Evolutionary conservation across 305 asterid species (phyloP), one percentile per base, ranked within the genome.

Genomic region (Fraxinus baroniana): DNA sequence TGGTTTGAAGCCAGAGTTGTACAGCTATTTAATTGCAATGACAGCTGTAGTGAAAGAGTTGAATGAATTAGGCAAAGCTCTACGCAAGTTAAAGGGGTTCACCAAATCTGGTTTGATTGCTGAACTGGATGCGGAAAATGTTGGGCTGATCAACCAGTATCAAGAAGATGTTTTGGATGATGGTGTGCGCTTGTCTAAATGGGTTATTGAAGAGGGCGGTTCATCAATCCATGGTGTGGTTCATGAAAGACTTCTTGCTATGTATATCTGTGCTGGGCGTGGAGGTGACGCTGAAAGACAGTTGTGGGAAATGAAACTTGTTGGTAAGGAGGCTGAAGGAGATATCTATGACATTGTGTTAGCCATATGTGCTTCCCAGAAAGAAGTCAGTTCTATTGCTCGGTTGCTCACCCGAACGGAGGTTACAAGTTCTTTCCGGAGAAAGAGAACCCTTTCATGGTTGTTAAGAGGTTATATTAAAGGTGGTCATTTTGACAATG

Each of bases 1-100:
- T 44, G 94, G 94, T 2, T 76, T 96, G 76, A 94, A 93, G 86
- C 98, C 98, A 3, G 99, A 94, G 83, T 87, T 88, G 17, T 96
- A 94, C 88, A 94, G 99, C 89, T 94, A 94, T 78, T 82, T 96
- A 79, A 91, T 96, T 33, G 99, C 98, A 62, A 96, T 96, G 99
- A 91, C 98, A 17, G 97, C 97, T 24, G 91, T 96, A 17, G 97
- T 94, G 71, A 96, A 94, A 85, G 98, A 96, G 87, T 92, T 96
- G 66, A 93, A 94, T 39, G 98, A 93, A 88, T 85, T 96, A 24
- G 97, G 94, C n/a, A 96, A 94, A 89, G 90, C 97, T 36, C 44
- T 94, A 74, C 95, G 98, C 80, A 94, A 93, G 85, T 49, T 96
- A 82, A 96, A 94, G 81, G 76, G 85, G 84, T 90, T 89, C 87